Conservation (phyloP, 202 grass and related monocot genomes). For the Dendrocalamus latiflorus region DNA sequence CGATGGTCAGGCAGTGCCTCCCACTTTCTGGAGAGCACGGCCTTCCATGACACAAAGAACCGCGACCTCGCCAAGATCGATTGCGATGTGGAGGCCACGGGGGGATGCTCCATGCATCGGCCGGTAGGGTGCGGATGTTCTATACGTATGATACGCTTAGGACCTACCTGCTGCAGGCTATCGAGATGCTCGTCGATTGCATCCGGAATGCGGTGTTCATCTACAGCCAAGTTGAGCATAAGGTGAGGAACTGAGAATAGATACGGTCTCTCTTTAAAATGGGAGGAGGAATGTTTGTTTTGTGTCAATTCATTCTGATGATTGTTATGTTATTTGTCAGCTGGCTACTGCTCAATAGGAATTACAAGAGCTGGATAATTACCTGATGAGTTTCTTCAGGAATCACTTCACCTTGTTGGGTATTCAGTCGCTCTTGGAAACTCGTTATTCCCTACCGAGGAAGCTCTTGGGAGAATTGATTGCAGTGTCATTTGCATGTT, state of each 20-base stretch:
- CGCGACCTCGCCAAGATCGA: constrained; percentile 26
- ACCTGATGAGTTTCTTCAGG: constrained; percentile 31
- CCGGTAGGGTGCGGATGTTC: constrained; percentile 41
- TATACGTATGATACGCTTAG: constrained; percentile 40
- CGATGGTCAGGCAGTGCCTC: constrained; percentile 16
- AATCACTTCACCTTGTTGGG: constrained; percentile 44
- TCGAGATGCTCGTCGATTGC: constrained; percentile 38
- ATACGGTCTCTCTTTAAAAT: not conserved
- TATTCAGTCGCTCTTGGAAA: constrained; percentile 42
- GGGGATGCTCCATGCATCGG: constrained; percentile 33
- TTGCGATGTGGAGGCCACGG: constrained; percentile 29
- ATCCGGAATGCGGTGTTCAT: constrained; percentile 44
- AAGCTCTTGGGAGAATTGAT: constrained; percentile 20
- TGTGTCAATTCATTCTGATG: not conserved
- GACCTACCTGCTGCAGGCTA: constrained; percentile 27
- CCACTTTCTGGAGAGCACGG: constrained; percentile 38
- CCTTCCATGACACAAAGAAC: constrained; percentile 45
- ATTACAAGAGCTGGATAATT: not conserved
- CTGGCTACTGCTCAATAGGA: constrained; percentile 23
- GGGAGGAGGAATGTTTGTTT: not conserved
- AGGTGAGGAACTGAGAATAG: constrained; percentile 32
- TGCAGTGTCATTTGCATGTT: constrained; percentile 35
- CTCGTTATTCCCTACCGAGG: constrained; percentile 24
- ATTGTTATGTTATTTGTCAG: constrained; percentile 22
- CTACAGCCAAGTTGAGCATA: constrained; percentile 36